These are phyloP conservation scores for Trichoderma asperelloides DNA, from an alignment of 495 filamentous ascomycete genomes.

Conservation along the genomic window DNA sequence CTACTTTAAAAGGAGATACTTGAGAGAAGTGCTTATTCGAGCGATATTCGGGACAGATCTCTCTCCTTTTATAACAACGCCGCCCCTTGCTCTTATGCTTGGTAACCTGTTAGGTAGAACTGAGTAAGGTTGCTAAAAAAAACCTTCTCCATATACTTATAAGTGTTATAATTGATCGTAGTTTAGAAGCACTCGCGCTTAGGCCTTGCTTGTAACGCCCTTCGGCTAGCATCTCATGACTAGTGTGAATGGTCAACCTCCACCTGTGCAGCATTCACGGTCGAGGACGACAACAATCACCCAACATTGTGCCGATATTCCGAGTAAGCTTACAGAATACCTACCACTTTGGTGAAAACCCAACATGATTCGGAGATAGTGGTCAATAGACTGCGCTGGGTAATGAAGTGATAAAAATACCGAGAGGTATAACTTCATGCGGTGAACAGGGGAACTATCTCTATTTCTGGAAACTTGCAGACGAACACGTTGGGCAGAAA, in stretches of 20 bases:
- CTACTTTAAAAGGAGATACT: neutral
- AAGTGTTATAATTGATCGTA: neutral
- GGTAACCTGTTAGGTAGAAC: neutral
- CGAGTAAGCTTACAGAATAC: neutral
- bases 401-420: no score
- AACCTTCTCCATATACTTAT: no score
- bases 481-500: no score
- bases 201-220: neutral
- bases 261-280: neutral
- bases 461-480: no score
- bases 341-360: neutral
- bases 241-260: neutral
- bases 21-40: neutral
- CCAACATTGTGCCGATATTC: neutral
- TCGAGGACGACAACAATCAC: neutral
- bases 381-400: no score
- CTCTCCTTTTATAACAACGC: neutral
- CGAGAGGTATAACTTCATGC: no score
- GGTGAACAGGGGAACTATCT: no score
- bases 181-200: neutral
- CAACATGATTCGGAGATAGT: no score
- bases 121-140: neutral
- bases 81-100: no score
- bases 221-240: neutral
- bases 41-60: neutral